Evolutionary conservation across 1,139 yeast genomes (phyloP).

Genomic region (Blastobotrys serpentis): DNA sequence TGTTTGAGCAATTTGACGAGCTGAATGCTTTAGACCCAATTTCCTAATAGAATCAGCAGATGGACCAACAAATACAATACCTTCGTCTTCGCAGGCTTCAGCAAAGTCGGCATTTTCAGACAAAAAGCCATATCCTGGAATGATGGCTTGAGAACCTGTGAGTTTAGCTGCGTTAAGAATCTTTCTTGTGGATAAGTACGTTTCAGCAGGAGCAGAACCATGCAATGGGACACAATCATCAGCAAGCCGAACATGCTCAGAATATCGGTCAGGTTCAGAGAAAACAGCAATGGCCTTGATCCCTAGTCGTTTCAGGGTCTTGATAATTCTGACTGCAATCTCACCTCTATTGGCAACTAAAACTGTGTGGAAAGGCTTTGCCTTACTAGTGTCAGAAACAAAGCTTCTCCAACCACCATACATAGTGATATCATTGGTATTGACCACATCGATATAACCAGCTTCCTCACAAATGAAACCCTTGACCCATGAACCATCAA

Average conservation of each 20-base stretch:
- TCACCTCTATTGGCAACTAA: slow-evolving; percentile 97
- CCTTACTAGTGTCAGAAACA: slow-evolving; percentile 43
- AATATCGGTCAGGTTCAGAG: slow-evolving; percentile 85
- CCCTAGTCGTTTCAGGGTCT: slow-evolving; percentile 75
- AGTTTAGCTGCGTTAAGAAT: slow-evolving; percentile 80
- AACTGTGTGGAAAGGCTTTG: slow-evolving; percentile 75
- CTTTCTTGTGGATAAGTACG: slow-evolving; percentile 82
- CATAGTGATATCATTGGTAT: slow-evolving; percentile 73
- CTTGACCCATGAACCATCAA: slow-evolving; percentile 77
- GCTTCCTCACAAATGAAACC: slow-evolving; percentile 91
- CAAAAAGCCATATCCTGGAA: slow-evolving; percentile 95
- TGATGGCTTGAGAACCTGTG: slow-evolving; percentile 84
- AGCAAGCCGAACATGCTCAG: slow-evolving; percentile 80
- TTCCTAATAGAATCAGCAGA: slow-evolving; percentile 88
- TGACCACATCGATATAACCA: slow-evolving; percentile 64
- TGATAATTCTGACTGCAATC: slow-evolving; percentile 91
- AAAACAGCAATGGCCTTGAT: slow-evolving; percentile 83
- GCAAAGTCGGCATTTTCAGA: slow-evolving; percentile 97
- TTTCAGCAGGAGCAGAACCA: slow-evolving; percentile 84
- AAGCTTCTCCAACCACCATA: slow-evolving; percentile 88
- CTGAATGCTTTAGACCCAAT: slow-evolving; percentile 92
- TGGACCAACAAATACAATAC: slow-evolving; percentile 92
- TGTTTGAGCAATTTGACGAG: slow-evolving; percentile 82
- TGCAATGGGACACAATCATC: slow-evolving; percentile 77
- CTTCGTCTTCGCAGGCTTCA: slow-evolving; percentile 77